Evolutionary conservation across 257 asterid genomes (phyloP), one percentile per base, ranked within the genome.

Genomic region (Nicotiana sylvestris): DNA sequence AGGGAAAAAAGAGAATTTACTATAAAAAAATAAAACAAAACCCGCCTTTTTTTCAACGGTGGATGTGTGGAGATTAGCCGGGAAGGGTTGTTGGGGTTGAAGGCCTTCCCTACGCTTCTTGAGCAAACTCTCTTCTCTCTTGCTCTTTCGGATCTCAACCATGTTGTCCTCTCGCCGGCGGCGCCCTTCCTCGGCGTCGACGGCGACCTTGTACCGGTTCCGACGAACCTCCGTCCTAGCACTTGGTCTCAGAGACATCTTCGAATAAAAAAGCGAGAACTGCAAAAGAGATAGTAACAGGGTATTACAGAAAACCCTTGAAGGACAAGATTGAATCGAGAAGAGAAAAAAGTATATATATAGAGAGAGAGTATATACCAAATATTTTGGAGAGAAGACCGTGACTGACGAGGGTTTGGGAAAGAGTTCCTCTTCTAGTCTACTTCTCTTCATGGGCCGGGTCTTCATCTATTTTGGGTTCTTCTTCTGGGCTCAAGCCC

Each of bases 111-210:
- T 93, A 9, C 98, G 94, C 91, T 94, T 94, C 82, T 94, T 92
- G 30, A 92, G 92, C 85, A 94, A 88, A 76, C 92, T 92, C 82
- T 94, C 98, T 89, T 95, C 98, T 60, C 99, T 97, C 90, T 91
- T 93, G 81, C 72, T 92, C 88, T 95, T 95, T 3, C 98, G 97
- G 91, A 95, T 95, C 97, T 95, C 99, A 83, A 95, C 99, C 98
- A 93, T 88, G 64, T 92, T 93, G 61, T 95, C 99, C 90, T 92
- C 99, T 88, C 99, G 90, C 87, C 98, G 89, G 15, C 99, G 83
- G 56, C 99, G 90, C 16, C 99, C 99, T 83, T 95, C 99, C 25
- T 95, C 99, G 18, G 97, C 99, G 55, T 95, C 99, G 72, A 93
- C 99, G 61, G 97, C 94, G 80, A 93, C 98, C 92, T 95, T 95